Evolutionary conservation across 768 basidiomycete genomes (phyloP).

Genomic region (Mycena metata): DNA sequence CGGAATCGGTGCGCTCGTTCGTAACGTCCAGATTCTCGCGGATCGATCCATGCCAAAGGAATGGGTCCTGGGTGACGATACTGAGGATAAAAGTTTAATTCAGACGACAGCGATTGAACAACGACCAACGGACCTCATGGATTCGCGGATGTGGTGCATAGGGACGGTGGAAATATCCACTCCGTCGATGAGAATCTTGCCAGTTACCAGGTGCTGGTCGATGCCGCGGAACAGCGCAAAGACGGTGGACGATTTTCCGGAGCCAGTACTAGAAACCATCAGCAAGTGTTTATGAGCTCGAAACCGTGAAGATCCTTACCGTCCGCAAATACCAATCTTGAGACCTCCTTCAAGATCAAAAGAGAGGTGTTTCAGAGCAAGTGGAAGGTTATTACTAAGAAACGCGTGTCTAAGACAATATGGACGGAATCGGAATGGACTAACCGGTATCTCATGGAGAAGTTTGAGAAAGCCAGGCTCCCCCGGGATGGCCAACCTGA

Average conservation of each 20-base stretch:
- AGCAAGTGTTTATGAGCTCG: no score
- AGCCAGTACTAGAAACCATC: constrained; percentile 7
- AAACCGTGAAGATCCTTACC: constrained; percentile 1
- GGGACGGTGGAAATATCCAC: constrained; percentile 22
- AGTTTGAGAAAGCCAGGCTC: constrained; percentile 14
- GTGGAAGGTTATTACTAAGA: constrained; percentile 20
- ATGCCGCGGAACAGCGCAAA: constrained; percentile 30
- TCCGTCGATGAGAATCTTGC: constrained; percentile 13
- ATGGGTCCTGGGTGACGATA: no score
- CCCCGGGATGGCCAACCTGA: constrained; percentile 25
- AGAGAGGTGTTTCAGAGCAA: constrained; percentile 23
- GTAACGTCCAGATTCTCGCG: no score
- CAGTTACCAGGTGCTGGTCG: constrained; percentile 22
- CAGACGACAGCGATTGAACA: no score
- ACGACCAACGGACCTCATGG: constrained; percentile 16
- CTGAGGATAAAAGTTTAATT: no score
- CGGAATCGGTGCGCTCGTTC: no score
- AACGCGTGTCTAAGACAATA: background rate
- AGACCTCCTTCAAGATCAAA: constrained; percentile 21
- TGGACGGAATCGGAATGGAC: background rate
- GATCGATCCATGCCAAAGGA: no score
- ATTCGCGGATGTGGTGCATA: constrained; percentile 13
- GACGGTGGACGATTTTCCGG: constrained; percentile 29
- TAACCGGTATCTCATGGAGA: constrained; percentile 30
- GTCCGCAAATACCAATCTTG: constrained; percentile 30